Evolutionary conservation across 768 basidiomycete genomes (phyloP).

Genomic region (Trametes gibbosa): DNA sequence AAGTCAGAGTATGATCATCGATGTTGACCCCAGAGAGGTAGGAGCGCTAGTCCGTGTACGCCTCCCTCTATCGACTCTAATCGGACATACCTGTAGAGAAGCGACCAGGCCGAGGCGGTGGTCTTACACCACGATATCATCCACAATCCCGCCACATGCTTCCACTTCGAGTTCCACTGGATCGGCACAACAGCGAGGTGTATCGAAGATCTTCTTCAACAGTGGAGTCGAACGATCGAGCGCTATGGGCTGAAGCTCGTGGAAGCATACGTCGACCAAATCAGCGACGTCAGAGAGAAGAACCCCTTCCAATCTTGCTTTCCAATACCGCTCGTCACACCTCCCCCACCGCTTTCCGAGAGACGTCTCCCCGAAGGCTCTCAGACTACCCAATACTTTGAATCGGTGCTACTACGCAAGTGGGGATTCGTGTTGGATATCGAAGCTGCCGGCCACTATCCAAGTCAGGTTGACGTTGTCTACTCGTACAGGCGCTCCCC

Average conservation of each 20-base stretch:
- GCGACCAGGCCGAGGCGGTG: slow-evolving; percentile 85
- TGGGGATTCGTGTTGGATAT: slow-evolving; percentile 85
- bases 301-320: slow-evolving; percentile 93
- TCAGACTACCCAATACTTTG: slow-evolving; percentile 71
- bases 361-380: slow-evolving; percentile 65
- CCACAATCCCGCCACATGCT: slow-evolving; percentile 91
- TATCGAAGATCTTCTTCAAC: slow-evolving; percentile 83
- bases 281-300: slow-evolving; percentile 78
- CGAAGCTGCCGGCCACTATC: slow-evolving; percentile 75
- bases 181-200: slow-evolving; percentile 89
- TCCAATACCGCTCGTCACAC: slow-evolving; percentile 72
- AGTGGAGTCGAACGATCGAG: slow-evolving; percentile 81
- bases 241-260: slow-evolving; percentile 89
- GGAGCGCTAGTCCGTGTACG: neutral
- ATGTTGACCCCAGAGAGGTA: slow-evolving; percentile 78
- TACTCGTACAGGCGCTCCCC: slow-evolving; percentile 86
- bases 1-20: slow-evolving; percentile 89
- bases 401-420: slow-evolving; percentile 70
- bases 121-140: slow-evolving; percentile 92
- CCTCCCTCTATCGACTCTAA: neutral
- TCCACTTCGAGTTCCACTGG: slow-evolving; percentile 98
- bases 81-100: slow-evolving; percentile 47
- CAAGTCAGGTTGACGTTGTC: slow-evolving; percentile 76
- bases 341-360: slow-evolving; percentile 69
- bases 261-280: slow-evolving; percentile 90